Evolutionary conservation across 1,284 basidiomycete genomes (phyloP).

Genomic region (Rhizoctonia solani): DNA sequence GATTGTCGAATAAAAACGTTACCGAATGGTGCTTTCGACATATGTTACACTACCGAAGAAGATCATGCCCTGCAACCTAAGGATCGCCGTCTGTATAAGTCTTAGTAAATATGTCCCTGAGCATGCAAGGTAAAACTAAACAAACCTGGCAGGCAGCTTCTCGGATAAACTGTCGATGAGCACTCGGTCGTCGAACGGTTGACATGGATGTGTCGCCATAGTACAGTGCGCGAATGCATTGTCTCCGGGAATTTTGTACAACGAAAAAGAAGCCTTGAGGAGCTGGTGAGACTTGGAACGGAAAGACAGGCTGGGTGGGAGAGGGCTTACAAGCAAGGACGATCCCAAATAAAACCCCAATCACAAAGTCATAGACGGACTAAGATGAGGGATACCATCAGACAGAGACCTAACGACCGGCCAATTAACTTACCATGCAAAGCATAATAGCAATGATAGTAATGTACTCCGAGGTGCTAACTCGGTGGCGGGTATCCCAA

Average conservation of each 20-base stretch:
- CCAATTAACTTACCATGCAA: constrained; percentile 72
- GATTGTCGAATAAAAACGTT: neutral
- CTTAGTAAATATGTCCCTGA: neutral
- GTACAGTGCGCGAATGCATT: constrained; percentile 80
- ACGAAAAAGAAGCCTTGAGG: constrained; percentile 91
- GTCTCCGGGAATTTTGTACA: constrained; percentile 83
- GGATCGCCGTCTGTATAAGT: constrained; percentile 80
- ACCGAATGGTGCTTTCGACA: constrained; percentile 62
- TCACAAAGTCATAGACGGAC: constrained; percentile 84
- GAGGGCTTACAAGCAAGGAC: constrained; percentile 76
- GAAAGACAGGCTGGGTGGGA: neutral
- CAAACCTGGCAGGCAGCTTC: constrained; percentile 59
- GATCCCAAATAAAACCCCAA: constrained; percentile 91
- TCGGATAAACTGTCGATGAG: constrained; percentile 87
- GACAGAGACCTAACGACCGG: neutral
- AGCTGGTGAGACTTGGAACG: constrained; percentile 34
- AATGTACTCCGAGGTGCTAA: constrained; percentile 75
- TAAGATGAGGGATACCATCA: constrained; percentile 11
- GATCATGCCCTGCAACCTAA: constrained; percentile 83
- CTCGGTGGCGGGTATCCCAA: constrained; percentile 93
- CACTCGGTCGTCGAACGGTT: constrained; percentile 86
- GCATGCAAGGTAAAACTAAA: neutral
- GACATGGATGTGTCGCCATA: constrained; percentile 83
- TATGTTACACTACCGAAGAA: constrained; percentile 96
- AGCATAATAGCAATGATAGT: constrained; percentile 82